Evolutionary conservation across 2,329 filamentous ascomycete species (phyloP), one percentile per base, ranked within the genome.

Genomic region (Neonectria hederae): DNA sequence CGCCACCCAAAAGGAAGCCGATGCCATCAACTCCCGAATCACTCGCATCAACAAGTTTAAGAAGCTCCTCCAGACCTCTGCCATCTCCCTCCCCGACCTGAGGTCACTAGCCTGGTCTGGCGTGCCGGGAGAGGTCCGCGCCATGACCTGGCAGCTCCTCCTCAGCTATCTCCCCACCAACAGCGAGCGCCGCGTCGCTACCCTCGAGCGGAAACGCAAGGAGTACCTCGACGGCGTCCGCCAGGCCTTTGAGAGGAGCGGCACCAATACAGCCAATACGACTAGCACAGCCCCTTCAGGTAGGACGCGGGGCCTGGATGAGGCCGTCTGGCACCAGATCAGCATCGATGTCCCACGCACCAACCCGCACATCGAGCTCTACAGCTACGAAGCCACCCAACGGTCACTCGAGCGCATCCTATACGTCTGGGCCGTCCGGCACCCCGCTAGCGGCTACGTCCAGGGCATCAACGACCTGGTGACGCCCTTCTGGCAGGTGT

Each of bases 301-400:
- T 14, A 84, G 85, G 67, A 77, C 83, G 8, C 81, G 87, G 65
- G 95, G 94, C 2, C 82, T 99, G 19, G 97, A 99, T 72, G 96
- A 99, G 82, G 92, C 93, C n/a, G 90, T 99, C 63, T 99, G 96
- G 96, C 96, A 99, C 81, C 96, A 99, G 76, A 98, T 99, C 80
- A 97, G 94, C 79, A 99, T 99, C 75, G 96, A 99, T 76, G 93
- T 98, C 22, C 96, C 96, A 3, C 89, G 96, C 54, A 99, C 96
- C 4, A 98, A 97, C 76, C 96, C 96, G 11, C 96, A 98, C 79
- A 90, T 99, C 58, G 92, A 97, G 72, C 85, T 99, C 0, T 99
- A 99, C 80, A 88, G 93, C 69, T 98, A 97, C 76, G 95, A 98
- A 79, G 95, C 95, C 5, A 99, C 97, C 0, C 96, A 99, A 77